Conservation (phyloP, 768 basidiomycete genomes). For the Agaricus blazei region DNA sequence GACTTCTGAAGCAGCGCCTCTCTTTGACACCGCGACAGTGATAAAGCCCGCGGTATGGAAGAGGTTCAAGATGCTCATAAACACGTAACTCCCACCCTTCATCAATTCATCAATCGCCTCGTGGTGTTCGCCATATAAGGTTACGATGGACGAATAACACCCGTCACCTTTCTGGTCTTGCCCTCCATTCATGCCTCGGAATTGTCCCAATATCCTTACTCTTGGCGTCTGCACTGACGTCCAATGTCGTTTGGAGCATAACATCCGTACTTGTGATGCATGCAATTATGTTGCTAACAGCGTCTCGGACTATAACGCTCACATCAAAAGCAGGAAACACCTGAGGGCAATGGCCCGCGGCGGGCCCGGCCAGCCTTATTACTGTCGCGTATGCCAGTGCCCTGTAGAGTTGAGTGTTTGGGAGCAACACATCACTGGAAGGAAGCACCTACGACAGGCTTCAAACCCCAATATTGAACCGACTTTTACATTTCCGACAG, state of each 20-base stretch:
- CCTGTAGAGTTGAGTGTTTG: not conserved
- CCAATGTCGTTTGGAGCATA: conserved; percentile 28
- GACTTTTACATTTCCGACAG: conserved; percentile 16
- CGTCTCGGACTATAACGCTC: conserved; percentile 18
- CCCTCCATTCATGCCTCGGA: conserved; percentile 2
- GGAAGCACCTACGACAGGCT: conserved; percentile 3
- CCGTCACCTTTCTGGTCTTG: not conserved
- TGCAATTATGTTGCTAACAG: conserved; percentile 31
- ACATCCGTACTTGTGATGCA: conserved; percentile 32
- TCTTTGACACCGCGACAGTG: not conserved
- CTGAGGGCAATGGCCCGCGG: conserved; percentile 7
- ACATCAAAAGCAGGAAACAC: conserved; percentile 17
- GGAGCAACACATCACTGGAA: conserved; percentile 1
- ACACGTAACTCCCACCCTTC: not conserved
- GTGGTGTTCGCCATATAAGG: not conserved
- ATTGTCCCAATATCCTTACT: conserved; percentile 33
- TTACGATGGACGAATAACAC: not conserved
- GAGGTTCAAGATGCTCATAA: not conserved
- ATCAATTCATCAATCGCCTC: not conserved
- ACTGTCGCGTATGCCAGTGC: conserved; percentile 8
- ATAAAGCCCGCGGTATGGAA: not conserved
- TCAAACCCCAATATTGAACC: conserved; percentile 1
- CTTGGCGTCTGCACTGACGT: conserved; percentile 28
- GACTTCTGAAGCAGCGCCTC: not conserved
- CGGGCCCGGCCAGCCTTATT: conserved; percentile 25